Evolutionary conservation across 352 stramenopile genomes (phyloP), one percentile per base, ranked within the genome.

Genomic region (Phytophthora fragariae): DNA sequence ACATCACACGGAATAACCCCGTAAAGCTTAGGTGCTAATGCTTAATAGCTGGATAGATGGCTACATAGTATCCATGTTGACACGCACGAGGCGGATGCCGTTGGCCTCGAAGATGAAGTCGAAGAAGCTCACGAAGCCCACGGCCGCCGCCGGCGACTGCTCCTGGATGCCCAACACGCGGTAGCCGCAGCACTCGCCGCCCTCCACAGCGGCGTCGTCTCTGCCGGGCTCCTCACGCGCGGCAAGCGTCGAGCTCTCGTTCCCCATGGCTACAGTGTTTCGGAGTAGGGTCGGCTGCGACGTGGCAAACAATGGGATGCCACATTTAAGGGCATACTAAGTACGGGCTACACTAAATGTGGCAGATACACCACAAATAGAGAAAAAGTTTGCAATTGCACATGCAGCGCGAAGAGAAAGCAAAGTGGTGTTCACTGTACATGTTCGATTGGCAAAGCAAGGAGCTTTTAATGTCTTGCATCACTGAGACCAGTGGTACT

Each of bases 61-160:
- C 24, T 27, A 27, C 24, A 27, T 27, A 27, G 35, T 41, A 41
- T 41, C 35, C 10, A 41, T 41, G 33, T 27, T 27, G 24, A 47
- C 15, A 44, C 58, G 15, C 71, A 81, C 74, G 81, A 93, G 68
- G 83, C 85, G 92, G 87, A 98, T 91, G 81, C 79, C 75, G 67
- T 99, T 98, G 55, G 91, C 95, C 29, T 95, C 95, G 19, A 99
- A 87, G 65, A 99, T 97, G 81, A 99, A 99, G 84, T 99, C 97
- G 65, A 99, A 98, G 79, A 99, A 99, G 66, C 85, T 97, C 37
- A 99, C 97, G 41, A 99, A 94, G 50, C 97, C 97, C 21, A 95
- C 96, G 19, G 81, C 75, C 17, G 88, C 88, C 9, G 97, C 96
- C 2, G 97, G 97, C 49, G 89, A 98, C 66, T 98, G 87, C 39